A percentile compares a stretch with the other conserved stretches of the same genome.
These are phyloP conservation scores for Amaranthus hypochondriacus DNA, from an alignment of 148 eudicot genomes.

Conservation along the genomic window DNA sequence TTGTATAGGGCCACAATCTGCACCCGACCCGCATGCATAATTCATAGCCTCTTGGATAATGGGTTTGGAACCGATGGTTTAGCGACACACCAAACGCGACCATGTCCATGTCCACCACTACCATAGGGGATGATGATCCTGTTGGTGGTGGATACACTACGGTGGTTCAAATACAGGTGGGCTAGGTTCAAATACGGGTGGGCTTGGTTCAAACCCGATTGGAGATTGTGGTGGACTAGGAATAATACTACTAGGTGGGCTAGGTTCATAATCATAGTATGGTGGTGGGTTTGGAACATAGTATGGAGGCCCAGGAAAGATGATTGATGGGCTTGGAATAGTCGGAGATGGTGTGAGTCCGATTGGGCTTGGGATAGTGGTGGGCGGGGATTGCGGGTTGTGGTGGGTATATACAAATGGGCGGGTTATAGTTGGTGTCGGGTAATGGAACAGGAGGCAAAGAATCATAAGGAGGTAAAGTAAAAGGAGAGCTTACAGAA, in stretches of 20 bases:
- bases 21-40: slow-evolving; percentile 36
- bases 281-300: too few relatives aligned
- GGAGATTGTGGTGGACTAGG: slow-evolving; percentile 10
- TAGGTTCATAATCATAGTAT: too few relatives aligned
- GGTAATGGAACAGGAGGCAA: slow-evolving; percentile 23
- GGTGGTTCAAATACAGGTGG: slow-evolving; percentile 18
- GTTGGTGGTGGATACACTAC: slow-evolving; percentile 28
- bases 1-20: slow-evolving; percentile 51
- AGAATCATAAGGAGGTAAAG: slow-evolving; percentile 27
- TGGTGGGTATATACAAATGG: slow-evolving; percentile 27
- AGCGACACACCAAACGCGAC: slow-evolving; percentile 30
- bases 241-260: too few relatives aligned
- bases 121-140: not conserved
- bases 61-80: slow-evolving; percentile 29
- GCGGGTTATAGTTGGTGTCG: slow-evolving; percentile 16
- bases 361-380: slow-evolving; percentile 4
- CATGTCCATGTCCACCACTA: slow-evolving; percentile 8
- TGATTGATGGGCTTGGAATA: too few relatives aligned
- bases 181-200: slow-evolving; percentile 17
- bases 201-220: slow-evolving; percentile 12
- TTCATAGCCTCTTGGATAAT: slow-evolving; percentile 29
- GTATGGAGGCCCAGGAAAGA: too few relatives aligned
- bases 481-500: slow-evolving; percentile 20
- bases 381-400: slow-evolving; percentile 16
- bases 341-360: too few relatives aligned